Evolutionary conservation across 257 asterid genomes (phyloP).

Genomic region (Capsicum rhomboideum): DNA sequence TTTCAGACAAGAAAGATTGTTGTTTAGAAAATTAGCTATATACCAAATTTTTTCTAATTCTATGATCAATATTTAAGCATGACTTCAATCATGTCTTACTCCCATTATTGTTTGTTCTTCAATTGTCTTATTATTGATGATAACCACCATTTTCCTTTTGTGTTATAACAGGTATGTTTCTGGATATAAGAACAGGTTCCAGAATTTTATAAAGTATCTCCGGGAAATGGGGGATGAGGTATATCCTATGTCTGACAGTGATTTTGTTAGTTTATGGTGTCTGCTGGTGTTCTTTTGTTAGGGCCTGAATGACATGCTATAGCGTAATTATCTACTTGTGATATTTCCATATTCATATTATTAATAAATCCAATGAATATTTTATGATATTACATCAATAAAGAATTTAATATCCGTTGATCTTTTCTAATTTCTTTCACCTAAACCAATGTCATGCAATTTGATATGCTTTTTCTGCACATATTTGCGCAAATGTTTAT

Average conservation of each 20-base stretch:
- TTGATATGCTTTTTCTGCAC: background rate
- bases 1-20: background rate
- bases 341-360: background rate
- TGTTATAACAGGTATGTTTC: slow-evolving; percentile 76
- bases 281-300: background rate
- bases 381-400: background rate
- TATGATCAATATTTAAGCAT: background rate
- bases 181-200: slow-evolving; percentile 96
- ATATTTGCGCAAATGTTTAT: background rate
- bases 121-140: background rate
- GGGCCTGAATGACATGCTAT: background rate
- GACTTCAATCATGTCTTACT: background rate
- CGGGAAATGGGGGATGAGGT: slow-evolving; percentile 99
- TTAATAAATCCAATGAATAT: background rate
- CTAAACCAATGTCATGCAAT: background rate
- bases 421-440: background rate
- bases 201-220: slow-evolving; percentile 87
- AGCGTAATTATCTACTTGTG: background rate
- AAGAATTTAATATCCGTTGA: background rate
- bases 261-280: background rate
- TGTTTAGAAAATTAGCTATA: background rate
- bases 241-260: slow-evolving; percentile 5
- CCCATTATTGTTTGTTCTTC: background rate
- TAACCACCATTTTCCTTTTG: background rate
- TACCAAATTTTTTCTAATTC: background rate